A percentile compares a stretch with the other conserved stretches of the same genome.
These are phyloP conservation scores for Penicillium waksmanii DNA, from an alignment of 495 filamentous ascomycete species.

Conservation along the genomic window DNA sequence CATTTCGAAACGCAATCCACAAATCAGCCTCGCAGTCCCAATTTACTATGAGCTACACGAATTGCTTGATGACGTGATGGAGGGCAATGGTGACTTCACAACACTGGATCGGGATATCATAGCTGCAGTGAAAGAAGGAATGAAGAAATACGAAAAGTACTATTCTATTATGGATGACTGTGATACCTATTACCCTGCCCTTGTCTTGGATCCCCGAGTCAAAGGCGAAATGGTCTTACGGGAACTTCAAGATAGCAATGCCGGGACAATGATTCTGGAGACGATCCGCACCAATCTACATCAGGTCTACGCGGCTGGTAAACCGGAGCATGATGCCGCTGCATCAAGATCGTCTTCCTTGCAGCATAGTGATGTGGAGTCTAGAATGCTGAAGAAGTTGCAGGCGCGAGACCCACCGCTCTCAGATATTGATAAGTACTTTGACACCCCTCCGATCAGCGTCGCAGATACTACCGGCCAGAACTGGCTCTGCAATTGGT, in stretches of 20 bases:
- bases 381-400: slow-evolving; percentile 5
- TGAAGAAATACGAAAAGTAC: slow-evolving; percentile 18
- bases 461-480: neutral
- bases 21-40: slow-evolving; percentile 20
- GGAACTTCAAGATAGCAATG: slow-evolving; percentile 11
- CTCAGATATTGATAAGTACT: slow-evolving; percentile 16
- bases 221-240: slow-evolving; percentile 12
- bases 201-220: slow-evolving; percentile 11
- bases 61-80: slow-evolving; percentile 7
- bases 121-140: slow-evolving; percentile 13
- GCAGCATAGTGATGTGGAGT: neutral
- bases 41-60: slow-evolving; percentile 20
- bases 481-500: slow-evolving; percentile 21
- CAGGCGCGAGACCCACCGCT: neutral
- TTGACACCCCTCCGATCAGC: slow-evolving; percentile 7
- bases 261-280: slow-evolving; percentile 1
- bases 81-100: slow-evolving; percentile 8
- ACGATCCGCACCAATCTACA: neutral
- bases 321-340: neutral
- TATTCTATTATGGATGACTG: slow-evolving; percentile 8
- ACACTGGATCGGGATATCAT: slow-evolving; percentile 14
- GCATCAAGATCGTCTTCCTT: neutral
- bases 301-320: neutral
- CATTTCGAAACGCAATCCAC: slow-evolving; percentile 12
- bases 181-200: slow-evolving; percentile 16